These are phyloP conservation scores for Elaeagnus macrophylla DNA, from an alignment of 306 rosid species.

Conservation along the genomic window DNA sequence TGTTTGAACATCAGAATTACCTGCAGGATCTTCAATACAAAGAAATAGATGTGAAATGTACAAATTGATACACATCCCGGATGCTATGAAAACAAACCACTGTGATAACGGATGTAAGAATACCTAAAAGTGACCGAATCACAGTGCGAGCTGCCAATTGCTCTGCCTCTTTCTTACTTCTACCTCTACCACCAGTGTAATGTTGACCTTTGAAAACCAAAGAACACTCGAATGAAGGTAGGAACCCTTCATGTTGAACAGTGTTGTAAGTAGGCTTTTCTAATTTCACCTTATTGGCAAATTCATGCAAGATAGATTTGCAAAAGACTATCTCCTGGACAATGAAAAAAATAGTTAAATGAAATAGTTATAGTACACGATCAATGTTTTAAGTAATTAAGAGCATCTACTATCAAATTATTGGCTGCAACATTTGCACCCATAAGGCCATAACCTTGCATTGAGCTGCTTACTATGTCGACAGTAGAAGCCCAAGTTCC, in stretches of 20 bases:
- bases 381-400: too few relatives aligned
- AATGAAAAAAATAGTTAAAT: background rate
- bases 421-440: too few relatives aligned
- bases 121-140: conserved; percentile 46
- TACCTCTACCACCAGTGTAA: conserved; percentile 27
- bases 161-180: conserved; percentile 55
- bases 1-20: conserved; percentile 20
- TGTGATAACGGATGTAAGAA: background rate
- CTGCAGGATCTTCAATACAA: conserved; percentile 22
- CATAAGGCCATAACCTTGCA: background rate
- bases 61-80: background rate
- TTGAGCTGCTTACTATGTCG: background rate
- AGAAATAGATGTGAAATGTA: background rate
- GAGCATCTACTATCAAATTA: too few relatives aligned
- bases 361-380: background rate
- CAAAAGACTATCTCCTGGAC: conserved; percentile 33
- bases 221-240: conserved; percentile 31
- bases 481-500: background rate
- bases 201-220: conserved; percentile 37
- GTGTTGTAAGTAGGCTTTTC: conserved; percentile 33
- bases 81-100: background rate
- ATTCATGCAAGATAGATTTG: conserved; percentile 45
- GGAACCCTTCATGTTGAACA: conserved; percentile 6
- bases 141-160: conserved; percentile 44
- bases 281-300: conserved; percentile 34